Evolutionary conservation across 2,329 filamentous ascomycete genomes (phyloP), one percentile per base, ranked within the genome.

Genomic region (Trichoderma pleuroti): DNA sequence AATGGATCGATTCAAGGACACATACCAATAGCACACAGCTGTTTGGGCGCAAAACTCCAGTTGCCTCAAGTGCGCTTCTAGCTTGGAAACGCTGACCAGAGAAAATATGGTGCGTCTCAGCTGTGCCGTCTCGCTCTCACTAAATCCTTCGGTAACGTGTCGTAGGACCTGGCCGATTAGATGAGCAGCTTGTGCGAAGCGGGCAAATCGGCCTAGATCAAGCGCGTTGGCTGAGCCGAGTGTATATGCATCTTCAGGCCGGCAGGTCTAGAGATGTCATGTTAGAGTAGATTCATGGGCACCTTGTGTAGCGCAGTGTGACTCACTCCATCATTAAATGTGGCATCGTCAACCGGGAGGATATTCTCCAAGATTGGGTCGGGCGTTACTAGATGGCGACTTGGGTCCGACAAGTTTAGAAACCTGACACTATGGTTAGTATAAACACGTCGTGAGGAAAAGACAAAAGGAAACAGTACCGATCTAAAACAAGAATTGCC

Each of bases 91-190:
- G 16, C 49, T 71, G 10, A 72, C 69, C 1, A 72, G 39, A 2
- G 71, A 68, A 21, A 72, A 66, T 5, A 72, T 72, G 9, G 71
- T 72, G 28, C 71, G 69, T n/a, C 71, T 67, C 42, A 72, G 34
- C 49, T 72, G 71, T 16, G 71, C 68, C 11, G 62, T 72, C 24
- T 68, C 69, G 24, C 59, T 61, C 39, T 68, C 66, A 3, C 39
- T 26, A 5, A n/a, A 65, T 24, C 59, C 39, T 46, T 71, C 64
- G 26, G 39, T 52, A 26, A 67, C 52, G 5, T 67, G 62, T 2
- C 24, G 62, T 8, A 72, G 34, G 18, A 70, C 71, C 28, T 72
- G 69, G 34, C 71, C 70, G 26, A 72, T 63, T 28, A 72, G 42
- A 52, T 70, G 71, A 12, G 68, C 71, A 24, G 63, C 68, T 28